Evolutionary conservation across 768 basidiomycete genomes (phyloP), one percentile per base, ranked within the genome.

Genomic region (Hebeloma cylindrosporum): DNA sequence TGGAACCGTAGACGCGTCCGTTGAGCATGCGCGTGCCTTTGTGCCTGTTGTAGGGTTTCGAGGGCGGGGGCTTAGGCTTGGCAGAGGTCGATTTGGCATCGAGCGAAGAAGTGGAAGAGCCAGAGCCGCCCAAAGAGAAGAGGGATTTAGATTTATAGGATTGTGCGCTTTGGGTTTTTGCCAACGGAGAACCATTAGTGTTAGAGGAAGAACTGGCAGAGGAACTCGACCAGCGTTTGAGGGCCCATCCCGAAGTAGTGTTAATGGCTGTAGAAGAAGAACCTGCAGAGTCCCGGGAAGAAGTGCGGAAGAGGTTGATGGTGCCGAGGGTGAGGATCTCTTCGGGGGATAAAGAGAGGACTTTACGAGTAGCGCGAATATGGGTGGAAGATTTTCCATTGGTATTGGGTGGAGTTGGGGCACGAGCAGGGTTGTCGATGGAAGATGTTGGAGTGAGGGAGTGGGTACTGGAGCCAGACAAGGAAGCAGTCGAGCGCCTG

Each of bases 1-100:
- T 64, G 17, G 60, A 73, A 37, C 92, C 91, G 53, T 93, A 93
- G 0, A 93, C 78, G 18, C 92, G 75, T 0, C 92, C 92, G 57
- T 94, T 94, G 48, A 94, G 73, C 85, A 93, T 84, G 43, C 74
- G 76, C 3, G 77, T 71, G 42, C 76, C 75, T 51, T 70, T 72
- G 67, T 58, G 57, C 38, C 43, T 40, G 43, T 11, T 36, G 43
- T 41, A 14, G 45, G 34, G 20, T 46, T 46, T 33, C 23, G 2
- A 32, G 14, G 31, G 18, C 16, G 30, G 42, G 7, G 51, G 53
- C 20, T 47, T 45, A 43, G 37, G 28, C 42, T 17, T 21, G 25
- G 23, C 9, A 3, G 30, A 6, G 5, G 32, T 13, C 37, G 35
- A 45, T 39, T 45, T 38, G 29, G 48, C 39, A 28, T 45, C 34